Base-by-base conservation (phyloP, 1,139 yeast genomes). In the Groenewaldozyma auringiensis region DNA sequence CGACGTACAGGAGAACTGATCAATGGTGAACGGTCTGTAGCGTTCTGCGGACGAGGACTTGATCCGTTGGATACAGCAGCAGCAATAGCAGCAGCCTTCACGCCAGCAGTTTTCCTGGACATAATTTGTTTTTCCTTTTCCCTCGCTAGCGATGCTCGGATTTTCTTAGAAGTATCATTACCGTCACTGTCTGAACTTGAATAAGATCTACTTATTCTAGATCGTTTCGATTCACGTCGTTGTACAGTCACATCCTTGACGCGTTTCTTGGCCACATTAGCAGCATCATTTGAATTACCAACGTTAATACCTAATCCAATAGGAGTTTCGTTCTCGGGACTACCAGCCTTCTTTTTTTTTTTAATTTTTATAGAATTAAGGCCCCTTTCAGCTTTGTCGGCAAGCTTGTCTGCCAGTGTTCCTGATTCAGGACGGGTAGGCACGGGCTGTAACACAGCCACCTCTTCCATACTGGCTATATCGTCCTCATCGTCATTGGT, bases 201-300 rank as follows among this genome's bases (percentile, higher is more conserved):
- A 40, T 53, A 53, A 21, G 52, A 47, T 42, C 56, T 36, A 32
- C 48, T 52, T 25, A 52, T 47, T 32, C 53, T 46, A n/a, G 41
- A 53, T 40, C 52, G 34, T 33, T 53, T 53, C 4, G 40, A 16
- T 40, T 44, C 42, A 25, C 11, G 29, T 11, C 11, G 6, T n/a
- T n/a, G n/a, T n/a, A n/a, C n/a, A 25, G 11, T 11, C 11, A 11
- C 9, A 8, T 25, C 29, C 29, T 25, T 25, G 6, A 25, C 29
- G 6, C 29, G 29, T 25, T 11, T 6, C 29, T 25, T 25, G 11
- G 6, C 29, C 6, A 11, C 9, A 25, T 6, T 25, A 25, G 29
- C 6, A 6, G 11, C 29, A 25, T 6, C 11, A 8, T 6, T 8
- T 25, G 29, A 25, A 25, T 6, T 8, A 25, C 9, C 11, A 4